Evolutionary conservation across 2,329 filamentous ascomycete species (phyloP), one percentile per base, ranked within the genome.

Genomic region (Eutypella sp.): DNA sequence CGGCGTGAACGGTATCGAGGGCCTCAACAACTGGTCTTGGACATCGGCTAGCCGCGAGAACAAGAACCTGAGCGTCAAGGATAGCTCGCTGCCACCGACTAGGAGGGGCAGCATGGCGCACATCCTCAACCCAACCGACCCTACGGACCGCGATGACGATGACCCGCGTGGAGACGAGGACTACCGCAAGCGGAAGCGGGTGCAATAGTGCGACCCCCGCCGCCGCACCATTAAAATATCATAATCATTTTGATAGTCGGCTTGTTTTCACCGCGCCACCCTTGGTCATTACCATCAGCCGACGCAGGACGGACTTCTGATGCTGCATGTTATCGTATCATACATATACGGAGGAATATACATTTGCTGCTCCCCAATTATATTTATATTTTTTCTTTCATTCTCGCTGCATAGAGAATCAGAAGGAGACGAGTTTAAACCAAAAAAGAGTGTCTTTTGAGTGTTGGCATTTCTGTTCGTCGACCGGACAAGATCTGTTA

Each of bases 81-180:
- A 82, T 52, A 72, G 73, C 47, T 82, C 78, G 2, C 75, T 69
- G 0, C 78, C 78, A 2, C 74, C 76, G 1, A 82, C 78, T 0
- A 66, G 78, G 39, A 65, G 78, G 41, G 77, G 78, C 20, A 82
- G 78, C 62, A 81, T 82, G 77, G 78, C 78, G 1, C 78, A 82
- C 49, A 82, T 82, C 16, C 66, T 82, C n/a, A 82, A 82, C 55
- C 78, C 78, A 1, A 77, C 76, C 20, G 76, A 79, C 43, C 79
- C 74, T 18, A 70, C 69, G 5, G 78, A 80, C 60, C 67, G 74
- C 31, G 73, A 76, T 5, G 78, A 81, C 46, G 78, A 79, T 46
- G 76, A 78, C 37, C 67, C 67, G 0, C 66, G 77, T 25, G 76
- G 74, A 19, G 77, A 82, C 19, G 77, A 80, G 10, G 78, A 81